Conservation (phyloP, 2,329 filamentous ascomycete genomes). For the Colletotrichum sp. region DNA sequence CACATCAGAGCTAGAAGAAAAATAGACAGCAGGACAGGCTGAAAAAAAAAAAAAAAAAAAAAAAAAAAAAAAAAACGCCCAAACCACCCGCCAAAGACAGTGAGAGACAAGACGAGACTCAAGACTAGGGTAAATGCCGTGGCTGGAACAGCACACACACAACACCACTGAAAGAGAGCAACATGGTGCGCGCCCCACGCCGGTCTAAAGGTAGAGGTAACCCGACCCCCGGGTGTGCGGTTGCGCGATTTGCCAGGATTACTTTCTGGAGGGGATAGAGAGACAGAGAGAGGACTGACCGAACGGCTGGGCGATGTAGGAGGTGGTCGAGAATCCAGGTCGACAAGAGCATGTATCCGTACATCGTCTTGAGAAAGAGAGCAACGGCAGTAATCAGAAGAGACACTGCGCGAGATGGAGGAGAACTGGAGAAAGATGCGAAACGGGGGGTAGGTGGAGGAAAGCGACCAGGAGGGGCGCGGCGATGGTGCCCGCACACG, state of each 20-base stretch:
- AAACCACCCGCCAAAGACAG: neutral
- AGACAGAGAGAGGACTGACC: neutral
- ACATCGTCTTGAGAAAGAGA: neutral
- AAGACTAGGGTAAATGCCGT: neutral
- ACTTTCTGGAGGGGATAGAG: neutral
- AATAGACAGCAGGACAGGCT: neutral
- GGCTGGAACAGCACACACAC: neutral
- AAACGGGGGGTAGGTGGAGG: neutral
- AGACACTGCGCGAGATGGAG: neutral
- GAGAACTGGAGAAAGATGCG: neutral
- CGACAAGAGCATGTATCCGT: neutral
- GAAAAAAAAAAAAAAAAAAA: neutral
- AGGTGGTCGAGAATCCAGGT: neutral
- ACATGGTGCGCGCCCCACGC: neutral
- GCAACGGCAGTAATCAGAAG: neutral
- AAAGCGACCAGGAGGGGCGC: neutral
- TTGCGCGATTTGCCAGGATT: constrained; percentile 19
- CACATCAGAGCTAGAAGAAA: neutral
- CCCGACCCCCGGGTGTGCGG: neutral
- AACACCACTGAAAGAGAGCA: neutral
- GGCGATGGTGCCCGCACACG: neutral
- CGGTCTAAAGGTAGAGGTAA: neutral
- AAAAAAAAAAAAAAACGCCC: neutral
- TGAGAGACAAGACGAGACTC: neutral
- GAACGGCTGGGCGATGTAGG: constrained; percentile 1